Base-by-base conservation (phyloP, 768 basidiomycete species). In the Termitomyces heimii region DNA sequence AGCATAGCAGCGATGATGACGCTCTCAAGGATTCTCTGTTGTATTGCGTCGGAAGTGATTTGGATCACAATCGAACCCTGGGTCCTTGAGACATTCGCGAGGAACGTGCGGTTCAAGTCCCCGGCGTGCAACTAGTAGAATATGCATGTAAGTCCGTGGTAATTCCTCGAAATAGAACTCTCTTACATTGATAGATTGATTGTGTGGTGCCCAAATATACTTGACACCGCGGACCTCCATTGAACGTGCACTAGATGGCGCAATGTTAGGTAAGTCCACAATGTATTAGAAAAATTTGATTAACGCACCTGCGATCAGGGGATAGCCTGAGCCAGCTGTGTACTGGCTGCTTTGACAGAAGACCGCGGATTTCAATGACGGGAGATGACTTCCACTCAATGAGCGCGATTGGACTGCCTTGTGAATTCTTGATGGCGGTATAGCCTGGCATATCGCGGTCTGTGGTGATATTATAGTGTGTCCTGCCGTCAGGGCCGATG, bases 141-240 rank as follows among this genome's bases (percentile, higher is more conserved):
- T 45, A 16, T 7, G 50, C 48, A 4, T 9, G 9, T 18, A 16
- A 39, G 37, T 24, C 50, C 47, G 47, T 29, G 37, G 31, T 50
- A 53, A n/a, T 48, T 42, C 40, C 28, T 14, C 12, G 51, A 10
- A 28, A 26, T 44, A 18, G 31, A 59, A 26, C 31, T 32, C 24
- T 68, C 81, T 39, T 69, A 84, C 84, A 59, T 78, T 80, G 46
- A 87, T 76, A 51, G 75, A 76, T 50, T 77, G 74, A 22, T 79
- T 77, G 26, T 77, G 66, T 24, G 85, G 84, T 10, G 75, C 71
- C 86, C 84, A 87, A 3, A 73, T 71, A 65, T 84, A 88, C 42
- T 68, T 66, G 40, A 73, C 68, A 0, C 81, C 81, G 29, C 76
- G 70, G 22, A 83, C 67, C 10, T 72, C 73, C 84, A 88, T 84